These are phyloP conservation scores for Ceratonia siliqua DNA, from an alignment of 306 rosid species.

Conservation along the genomic window DNA sequence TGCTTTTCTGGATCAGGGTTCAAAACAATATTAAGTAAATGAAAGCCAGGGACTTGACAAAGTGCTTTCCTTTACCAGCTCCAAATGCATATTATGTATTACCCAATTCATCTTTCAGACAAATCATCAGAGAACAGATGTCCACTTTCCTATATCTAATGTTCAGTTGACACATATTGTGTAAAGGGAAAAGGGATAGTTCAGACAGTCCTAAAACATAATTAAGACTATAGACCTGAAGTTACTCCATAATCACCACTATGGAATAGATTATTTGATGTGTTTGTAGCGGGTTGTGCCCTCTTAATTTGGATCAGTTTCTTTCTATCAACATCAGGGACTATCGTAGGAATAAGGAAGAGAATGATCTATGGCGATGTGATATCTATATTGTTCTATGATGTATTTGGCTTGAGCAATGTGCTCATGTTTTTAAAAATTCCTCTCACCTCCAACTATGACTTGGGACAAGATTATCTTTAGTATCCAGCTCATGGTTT, in stretches of 20 bases:
- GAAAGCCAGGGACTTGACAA: not conserved
- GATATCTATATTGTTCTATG: too few species aligned
- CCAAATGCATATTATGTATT: slow-evolving; percentile 7
- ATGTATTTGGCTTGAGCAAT: too few species aligned
- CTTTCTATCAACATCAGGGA: too few species aligned
- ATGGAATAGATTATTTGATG: not conserved
- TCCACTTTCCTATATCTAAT: not conserved
- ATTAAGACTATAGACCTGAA: not conserved
- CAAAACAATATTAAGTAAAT: slow-evolving; percentile 29
- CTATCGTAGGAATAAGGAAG: too few species aligned
- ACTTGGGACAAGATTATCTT: too few species aligned
- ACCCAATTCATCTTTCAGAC: not conserved
- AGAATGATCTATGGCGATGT: too few species aligned
- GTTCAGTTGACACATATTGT: not conserved
- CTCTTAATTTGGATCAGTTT: not conserved
- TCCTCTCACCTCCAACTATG: too few species aligned
- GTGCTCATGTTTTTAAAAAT: too few species aligned
- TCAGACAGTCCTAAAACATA: not conserved
- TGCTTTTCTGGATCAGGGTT: slow-evolving; percentile 8
- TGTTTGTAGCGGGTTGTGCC: not conserved
- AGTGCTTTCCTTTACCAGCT: slow-evolving; percentile 10
- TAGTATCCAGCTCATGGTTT: too few species aligned
- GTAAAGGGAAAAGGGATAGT: not conserved
- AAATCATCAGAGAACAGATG: not conserved
- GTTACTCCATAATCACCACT: not conserved